phyloP scores from a whole-genome alignment of 164 flowering plant genomes.

The Liquidambar formosana region DNA sequence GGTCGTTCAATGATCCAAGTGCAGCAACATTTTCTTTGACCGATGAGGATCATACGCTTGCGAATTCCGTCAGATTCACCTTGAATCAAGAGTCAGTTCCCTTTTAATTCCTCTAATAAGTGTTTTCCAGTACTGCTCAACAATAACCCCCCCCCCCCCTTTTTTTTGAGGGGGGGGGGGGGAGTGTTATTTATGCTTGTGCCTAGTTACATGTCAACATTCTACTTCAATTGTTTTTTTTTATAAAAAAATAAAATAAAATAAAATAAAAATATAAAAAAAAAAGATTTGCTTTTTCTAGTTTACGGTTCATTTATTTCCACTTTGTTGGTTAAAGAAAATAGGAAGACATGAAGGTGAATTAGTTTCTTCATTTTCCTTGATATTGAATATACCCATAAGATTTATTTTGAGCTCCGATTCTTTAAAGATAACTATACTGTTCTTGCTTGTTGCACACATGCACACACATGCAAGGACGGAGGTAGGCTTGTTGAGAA shows the following conservation, averaged over 20 bases:
- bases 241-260: no score
- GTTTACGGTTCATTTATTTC: not conserved
- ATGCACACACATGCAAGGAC: no score
- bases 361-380: not conserved
- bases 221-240: not conserved
- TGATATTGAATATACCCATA: no score
- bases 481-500: no score
- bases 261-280: no score
- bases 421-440: no score
- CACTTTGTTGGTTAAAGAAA: not conserved
- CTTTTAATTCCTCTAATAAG: not conserved
- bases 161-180: no score
- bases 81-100: conserved; percentile 78
- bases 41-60: conserved; percentile 91
- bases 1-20: conserved; percentile 45
- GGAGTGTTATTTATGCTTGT: not conserved
- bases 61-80: conserved; percentile 72
- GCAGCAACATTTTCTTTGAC: conserved; percentile 73
- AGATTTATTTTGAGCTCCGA: no score
- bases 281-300: not conserved
- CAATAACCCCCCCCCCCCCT: no score
- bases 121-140: not conserved
- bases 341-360: not conserved
- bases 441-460: no score
- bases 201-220: not conserved